These are phyloP conservation scores for Talaromyces amestolkiae DNA, from an alignment of 2,329 filamentous ascomycete species.

Conservation along the genomic window DNA sequence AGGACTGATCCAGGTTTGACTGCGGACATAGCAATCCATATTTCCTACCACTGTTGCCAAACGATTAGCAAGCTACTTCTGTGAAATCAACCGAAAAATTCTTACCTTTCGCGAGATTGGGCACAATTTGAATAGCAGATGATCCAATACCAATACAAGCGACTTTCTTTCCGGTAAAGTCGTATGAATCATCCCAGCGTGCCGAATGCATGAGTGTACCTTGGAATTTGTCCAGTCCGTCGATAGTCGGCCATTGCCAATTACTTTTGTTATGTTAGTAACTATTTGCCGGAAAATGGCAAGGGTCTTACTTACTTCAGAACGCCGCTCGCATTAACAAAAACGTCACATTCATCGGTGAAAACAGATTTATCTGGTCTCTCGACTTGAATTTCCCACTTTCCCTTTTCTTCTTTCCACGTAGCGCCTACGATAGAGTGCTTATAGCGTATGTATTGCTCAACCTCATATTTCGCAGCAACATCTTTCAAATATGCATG, in stretches of 20 bases:
- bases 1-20: slow-evolving; percentile 4
- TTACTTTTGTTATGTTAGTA: neutral
- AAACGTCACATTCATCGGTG: slow-evolving; percentile 25
- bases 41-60: neutral
- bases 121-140: slow-evolving; percentile 26
- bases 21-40: slow-evolving; percentile 12
- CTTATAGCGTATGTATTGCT: slow-evolving; percentile 28
- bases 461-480: slow-evolving; percentile 27
- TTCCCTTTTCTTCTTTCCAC: slow-evolving; percentile 30
- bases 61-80: neutral
- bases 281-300: neutral
- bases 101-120: neutral
- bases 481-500: slow-evolving; percentile 16
- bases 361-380: slow-evolving; percentile 14
- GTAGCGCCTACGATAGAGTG: slow-evolving; percentile 26
- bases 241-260: slow-evolving; percentile 27
- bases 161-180: slow-evolving; percentile 27
- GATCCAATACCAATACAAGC: slow-evolving; percentile 29
- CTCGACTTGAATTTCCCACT: slow-evolving; percentile 30
- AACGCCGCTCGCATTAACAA: slow-evolving; percentile 31
- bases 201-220: slow-evolving; percentile 34
- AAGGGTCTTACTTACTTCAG: slow-evolving; percentile 23
- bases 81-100: neutral
- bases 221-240: slow-evolving; percentile 34
- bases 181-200: slow-evolving; percentile 31